phyloP scores from a whole-genome alignment of 805 yeast genomes.

The Barnettozyma californica region DNA sequence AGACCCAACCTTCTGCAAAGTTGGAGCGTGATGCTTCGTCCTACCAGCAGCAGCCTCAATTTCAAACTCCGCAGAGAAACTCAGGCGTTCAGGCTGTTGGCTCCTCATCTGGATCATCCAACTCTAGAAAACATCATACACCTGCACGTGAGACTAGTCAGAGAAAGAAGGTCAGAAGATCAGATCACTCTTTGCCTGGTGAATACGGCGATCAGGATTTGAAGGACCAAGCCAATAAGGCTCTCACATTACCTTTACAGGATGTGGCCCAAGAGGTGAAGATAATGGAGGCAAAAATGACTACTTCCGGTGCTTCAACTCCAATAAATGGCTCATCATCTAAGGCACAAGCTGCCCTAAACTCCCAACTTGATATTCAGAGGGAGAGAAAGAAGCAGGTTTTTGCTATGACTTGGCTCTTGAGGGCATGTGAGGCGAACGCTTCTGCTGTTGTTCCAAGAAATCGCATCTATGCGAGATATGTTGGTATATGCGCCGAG shows the following conservation, averaged over 20 bases:
- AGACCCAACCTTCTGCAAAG: slow-evolving; percentile 7
- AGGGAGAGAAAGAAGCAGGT: slow-evolving; percentile 65
- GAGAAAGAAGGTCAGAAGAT: slow-evolving; percentile 23
- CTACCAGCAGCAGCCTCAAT: slow-evolving; percentile 8
- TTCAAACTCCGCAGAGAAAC: slow-evolving; percentile 24
- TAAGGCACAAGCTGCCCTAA: slow-evolving; percentile 19
- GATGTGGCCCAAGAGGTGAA: slow-evolving; percentile 42
- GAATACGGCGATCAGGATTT: slow-evolving; percentile 34
- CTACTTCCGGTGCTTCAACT: slow-evolving; percentile 9
- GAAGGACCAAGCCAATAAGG: slow-evolving; percentile 30
- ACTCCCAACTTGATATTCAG: slow-evolving; percentile 24
- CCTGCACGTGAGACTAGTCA: slow-evolving; percentile 17
- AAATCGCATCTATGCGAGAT: slow-evolving; percentile 62
- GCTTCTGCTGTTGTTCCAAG: slow-evolving; percentile 56
- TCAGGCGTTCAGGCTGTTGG: slow-evolving; percentile 11
- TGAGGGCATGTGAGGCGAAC: slow-evolving; percentile 52
- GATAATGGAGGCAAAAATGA: slow-evolving; percentile 30
- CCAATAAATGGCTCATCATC: slow-evolving; percentile 2
- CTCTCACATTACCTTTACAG: slow-evolving; percentile 30
- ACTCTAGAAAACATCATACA: slow-evolving; percentile 5
- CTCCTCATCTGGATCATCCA: slow-evolving; percentile 3
- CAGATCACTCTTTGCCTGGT: slow-evolving; percentile 24
- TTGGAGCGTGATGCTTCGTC: neutral
- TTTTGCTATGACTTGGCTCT: slow-evolving; percentile 78
- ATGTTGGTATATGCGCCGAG: slow-evolving; percentile 52